Evolutionary conservation across 2,329 filamentous ascomycete genomes (phyloP).

Genomic region (Botrytis squamosa): DNA sequence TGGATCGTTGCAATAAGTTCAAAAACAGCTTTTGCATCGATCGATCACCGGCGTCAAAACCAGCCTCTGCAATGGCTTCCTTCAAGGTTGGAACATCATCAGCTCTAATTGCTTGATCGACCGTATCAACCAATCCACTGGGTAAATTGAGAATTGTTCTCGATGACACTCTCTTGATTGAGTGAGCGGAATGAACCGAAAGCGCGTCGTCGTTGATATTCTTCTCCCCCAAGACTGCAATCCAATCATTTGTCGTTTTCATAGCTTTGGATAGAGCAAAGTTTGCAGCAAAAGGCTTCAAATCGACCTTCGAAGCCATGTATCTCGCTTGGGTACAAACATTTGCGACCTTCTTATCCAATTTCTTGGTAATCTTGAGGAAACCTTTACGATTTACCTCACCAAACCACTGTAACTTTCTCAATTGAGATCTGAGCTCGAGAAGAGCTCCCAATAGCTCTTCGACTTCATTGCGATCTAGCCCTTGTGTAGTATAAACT

Average conservation of each 20-base stretch:
- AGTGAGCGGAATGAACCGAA: constrained; percentile 67
- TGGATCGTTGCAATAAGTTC: constrained; percentile 75
- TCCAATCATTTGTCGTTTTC: constrained; percentile 82
- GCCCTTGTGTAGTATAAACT: constrained; percentile 61
- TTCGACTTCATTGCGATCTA: constrained; percentile 86
- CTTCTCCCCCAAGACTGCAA: constrained; percentile 76
- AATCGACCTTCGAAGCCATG: constrained; percentile 85
- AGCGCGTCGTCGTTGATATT: constrained; percentile 73
- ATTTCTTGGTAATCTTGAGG: constrained; percentile 97
- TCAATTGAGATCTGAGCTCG: constrained; percentile 80
- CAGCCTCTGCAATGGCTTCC: constrained; percentile 57
- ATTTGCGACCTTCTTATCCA: constrained; percentile 87
- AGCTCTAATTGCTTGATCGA: constrained; percentile 69
- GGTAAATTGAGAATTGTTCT: constrained; percentile 74
- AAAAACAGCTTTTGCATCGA: constrained; percentile 68
- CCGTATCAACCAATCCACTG: constrained; percentile 62
- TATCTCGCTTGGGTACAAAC: constrained; percentile 80
- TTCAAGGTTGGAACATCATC: constrained; percentile 62
- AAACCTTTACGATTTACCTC: constrained; percentile 95
- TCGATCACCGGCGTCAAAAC: constrained; percentile 51
- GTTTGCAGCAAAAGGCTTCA: constrained; percentile 82
- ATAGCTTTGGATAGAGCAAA: constrained; percentile 55
- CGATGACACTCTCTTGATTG: constrained; percentile 73
- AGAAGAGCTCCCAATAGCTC: constrained; percentile 88
- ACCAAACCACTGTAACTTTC: constrained; percentile 96